Evolutionary conservation across 345 rosid genomes (phyloP).

Genomic region (Raphanus raphanistrum): DNA sequence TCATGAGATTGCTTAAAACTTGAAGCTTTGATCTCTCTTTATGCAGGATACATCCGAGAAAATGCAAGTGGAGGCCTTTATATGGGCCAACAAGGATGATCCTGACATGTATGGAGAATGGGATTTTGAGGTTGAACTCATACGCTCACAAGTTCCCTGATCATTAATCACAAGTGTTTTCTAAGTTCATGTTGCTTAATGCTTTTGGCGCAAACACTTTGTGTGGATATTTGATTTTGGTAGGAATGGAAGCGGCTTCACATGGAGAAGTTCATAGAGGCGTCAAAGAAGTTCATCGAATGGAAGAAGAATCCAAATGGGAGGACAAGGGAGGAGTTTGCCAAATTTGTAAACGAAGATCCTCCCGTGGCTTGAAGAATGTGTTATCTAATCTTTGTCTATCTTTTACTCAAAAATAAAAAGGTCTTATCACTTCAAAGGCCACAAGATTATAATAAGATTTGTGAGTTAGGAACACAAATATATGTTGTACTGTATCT

Average conservation of each 20-base stretch:
- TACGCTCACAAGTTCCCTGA: not conserved
- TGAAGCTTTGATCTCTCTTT: not conserved
- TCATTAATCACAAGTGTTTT: not conserved
- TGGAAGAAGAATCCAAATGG: conserved; percentile 72
- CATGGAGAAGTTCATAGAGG: conserved; percentile 65
- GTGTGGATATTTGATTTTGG: not conserved
- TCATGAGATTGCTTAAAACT: not conserved
- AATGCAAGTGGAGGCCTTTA: conserved; percentile 52
- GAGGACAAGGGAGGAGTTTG: conserved; percentile 57
- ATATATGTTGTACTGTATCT: not conserved
- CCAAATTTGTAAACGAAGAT: conserved; percentile 50
- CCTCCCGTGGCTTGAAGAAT: conserved; percentile 6
- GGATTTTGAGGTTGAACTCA: conserved; percentile 71
- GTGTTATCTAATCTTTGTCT: not conserved
- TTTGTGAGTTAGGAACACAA: conserved; percentile 17
- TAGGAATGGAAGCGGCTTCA: conserved; percentile 74
- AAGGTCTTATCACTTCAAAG: not conserved
- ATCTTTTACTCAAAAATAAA: not conserved
- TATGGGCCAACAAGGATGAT: conserved; percentile 67
- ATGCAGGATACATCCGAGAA: conserved; percentile 54
- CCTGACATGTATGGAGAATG: conserved; percentile 81
- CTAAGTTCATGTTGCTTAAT: not conserved
- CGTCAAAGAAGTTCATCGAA: conserved; percentile 57
- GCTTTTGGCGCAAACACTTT: not conserved
- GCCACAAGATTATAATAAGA: not conserved